phyloP scores from a whole-genome alignment of 2,329 filamentous ascomycete genomes.

The Penicillium nordicum region DNA sequence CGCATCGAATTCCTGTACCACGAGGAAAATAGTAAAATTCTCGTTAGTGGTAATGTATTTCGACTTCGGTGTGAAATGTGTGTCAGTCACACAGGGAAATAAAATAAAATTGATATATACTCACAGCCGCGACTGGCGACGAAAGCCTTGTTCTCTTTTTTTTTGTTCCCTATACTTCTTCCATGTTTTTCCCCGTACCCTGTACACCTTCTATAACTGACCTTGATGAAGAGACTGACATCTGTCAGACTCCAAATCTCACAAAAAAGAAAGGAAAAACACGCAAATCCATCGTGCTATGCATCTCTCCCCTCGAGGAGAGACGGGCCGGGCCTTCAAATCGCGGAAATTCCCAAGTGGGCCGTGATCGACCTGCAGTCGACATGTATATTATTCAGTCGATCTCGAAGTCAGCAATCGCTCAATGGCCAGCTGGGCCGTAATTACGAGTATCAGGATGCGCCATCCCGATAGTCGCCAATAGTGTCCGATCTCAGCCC shows the following conservation, averaged over 20 bases:
- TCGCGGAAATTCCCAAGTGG: constrained; percentile 21
- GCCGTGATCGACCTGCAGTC: constrained; percentile 23
- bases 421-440: constrained; percentile 12
- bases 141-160: not conserved
- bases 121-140: constrained; percentile 26
- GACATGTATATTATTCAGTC: constrained; percentile 18
- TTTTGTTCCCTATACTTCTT: not conserved
- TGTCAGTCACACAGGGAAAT: constrained; percentile 7
- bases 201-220: not conserved
- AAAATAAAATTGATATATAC: not conserved
- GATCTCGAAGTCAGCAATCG: constrained; percentile 9
- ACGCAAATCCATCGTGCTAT: constrained; percentile 11
- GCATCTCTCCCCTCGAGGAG: constrained; percentile 20
- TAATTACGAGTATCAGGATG: constrained; percentile 18
- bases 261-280: constrained; percentile 4
- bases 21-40: constrained; percentile 8
- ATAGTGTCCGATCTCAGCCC: constrained; percentile 24
- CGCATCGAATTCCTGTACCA: constrained; percentile 11
- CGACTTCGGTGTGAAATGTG: constrained; percentile 7
- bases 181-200: not conserved
- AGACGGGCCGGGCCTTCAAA: constrained; percentile 25
- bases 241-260: constrained; percentile 6
- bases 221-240: constrained; percentile 2
- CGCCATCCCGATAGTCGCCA: constrained; percentile 28
- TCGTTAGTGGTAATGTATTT: constrained; percentile 11